Evolutionary conservation across 306 rosid genomes (phyloP), one percentile per base, ranked within the genome.

Genomic region (Crataegus laevigata): DNA sequence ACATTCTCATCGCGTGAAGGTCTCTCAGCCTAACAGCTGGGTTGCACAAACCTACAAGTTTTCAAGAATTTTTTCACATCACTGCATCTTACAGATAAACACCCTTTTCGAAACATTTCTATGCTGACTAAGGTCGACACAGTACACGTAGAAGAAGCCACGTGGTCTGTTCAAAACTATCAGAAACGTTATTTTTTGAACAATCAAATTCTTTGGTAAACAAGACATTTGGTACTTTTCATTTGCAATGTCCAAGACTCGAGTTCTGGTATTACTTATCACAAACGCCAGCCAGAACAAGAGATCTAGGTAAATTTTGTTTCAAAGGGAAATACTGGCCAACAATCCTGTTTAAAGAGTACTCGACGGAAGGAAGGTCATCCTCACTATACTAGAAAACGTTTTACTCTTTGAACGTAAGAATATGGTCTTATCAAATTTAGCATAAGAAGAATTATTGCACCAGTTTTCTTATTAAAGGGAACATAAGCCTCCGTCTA

Each of bases 31-130:
- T 60, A 40, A 8, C 24, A 45, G 45, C 71, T 47, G 87, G 84
- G 40, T 77, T 74, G 80, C 87, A 84, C 50, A 84, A 47, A 42
- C 87, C 82, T 84, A 78, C 26, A 47, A 70, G 36, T 60, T 69
- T 43, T 45, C 75, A 54, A 78, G 3, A n/a, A 47, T 29, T 58
- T 68, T 65, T 17, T 45, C 62, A 38, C 34, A 55, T 75, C 42
- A 73, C 45, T 42, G 73, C 68, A 66, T 3, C 42, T 11, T 21
- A 40, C 1, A 43, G 28, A 72, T 13, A 26, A 55, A 11, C 28
- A 0, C 3, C 9, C 15, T 34, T n/a, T 58, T 58, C 51, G 58
- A 69, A 57, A 17, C 24, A 47, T 8, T 30, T 3, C n/a, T 13
- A 14, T 57, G 15, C 25, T 11, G 43, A 24, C 26, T 12, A 5